A percentile compares a stretch with the other conserved stretches of the same genome.
Conservation (phyloP, 495 filamentous ascomycete species). For the Rhizodiscina lignyota region DNA sequence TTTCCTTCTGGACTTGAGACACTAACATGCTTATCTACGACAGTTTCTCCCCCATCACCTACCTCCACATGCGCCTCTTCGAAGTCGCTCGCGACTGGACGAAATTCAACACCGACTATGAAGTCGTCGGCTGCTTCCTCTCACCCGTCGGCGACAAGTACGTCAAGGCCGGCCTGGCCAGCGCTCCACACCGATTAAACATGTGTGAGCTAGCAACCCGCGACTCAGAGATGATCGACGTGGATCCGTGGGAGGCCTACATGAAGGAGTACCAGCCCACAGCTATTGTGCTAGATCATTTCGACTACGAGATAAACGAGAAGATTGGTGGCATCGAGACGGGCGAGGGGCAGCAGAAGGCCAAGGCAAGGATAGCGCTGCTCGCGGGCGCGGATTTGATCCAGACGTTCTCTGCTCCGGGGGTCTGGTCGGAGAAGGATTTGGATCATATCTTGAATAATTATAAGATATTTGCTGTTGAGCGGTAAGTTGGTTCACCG, state of each 20-base stretch:
- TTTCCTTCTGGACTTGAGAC: too few relatives aligned
- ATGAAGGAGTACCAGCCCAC: slow-evolving; percentile 67
- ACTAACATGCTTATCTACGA: too few relatives aligned
- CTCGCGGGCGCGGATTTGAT: slow-evolving; percentile 72
- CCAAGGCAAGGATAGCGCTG: slow-evolving; percentile 47
- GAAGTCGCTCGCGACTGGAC: slow-evolving; percentile 77
- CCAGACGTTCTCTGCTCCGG: slow-evolving; percentile 64
- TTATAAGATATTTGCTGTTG: slow-evolving; percentile 17
- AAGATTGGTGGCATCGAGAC: slow-evolving; percentile 57
- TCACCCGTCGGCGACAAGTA: slow-evolving; percentile 69
- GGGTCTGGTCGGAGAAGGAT: slow-evolving; percentile 70
- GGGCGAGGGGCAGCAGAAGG: slow-evolving; percentile 35
- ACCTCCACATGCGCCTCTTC: slow-evolving; percentile 86
- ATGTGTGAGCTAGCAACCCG: slow-evolving; percentile 72
- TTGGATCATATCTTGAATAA: slow-evolving; percentile 72
- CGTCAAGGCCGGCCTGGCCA: slow-evolving; percentile 76
- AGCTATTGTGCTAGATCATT: slow-evolving; percentile 75
- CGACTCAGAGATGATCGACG: slow-evolving; percentile 45
- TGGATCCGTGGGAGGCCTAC: slow-evolving; percentile 64
- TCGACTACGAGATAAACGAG: slow-evolving; percentile 74
- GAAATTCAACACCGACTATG: slow-evolving; percentile 66
- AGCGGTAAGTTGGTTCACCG: not conserved
- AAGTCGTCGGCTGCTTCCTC: slow-evolving; percentile 43
- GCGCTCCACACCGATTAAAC: slow-evolving; percentile 46
- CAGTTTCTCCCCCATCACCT: slow-evolving; percentile 44